Evolutionary conservation across 2,329 filamentous ascomycete species (phyloP).

Genomic region (Biscogniauxia mediterranea): DNA sequence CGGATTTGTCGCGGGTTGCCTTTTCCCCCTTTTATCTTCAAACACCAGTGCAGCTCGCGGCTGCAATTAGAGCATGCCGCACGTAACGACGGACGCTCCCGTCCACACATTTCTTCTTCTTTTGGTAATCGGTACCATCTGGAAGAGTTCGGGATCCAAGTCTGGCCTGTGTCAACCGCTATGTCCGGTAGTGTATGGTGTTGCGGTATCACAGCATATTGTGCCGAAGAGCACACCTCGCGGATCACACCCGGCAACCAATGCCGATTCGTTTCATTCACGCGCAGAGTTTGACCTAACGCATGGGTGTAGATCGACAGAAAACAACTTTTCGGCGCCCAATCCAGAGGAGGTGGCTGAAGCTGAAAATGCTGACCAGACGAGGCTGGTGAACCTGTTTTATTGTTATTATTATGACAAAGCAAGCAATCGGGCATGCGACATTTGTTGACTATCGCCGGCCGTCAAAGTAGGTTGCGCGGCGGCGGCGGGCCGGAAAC

Average conservation of each 20-base stretch:
- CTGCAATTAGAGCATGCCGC: slow-evolving; percentile 22
- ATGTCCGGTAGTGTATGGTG: not conserved
- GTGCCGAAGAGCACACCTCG: not conserved
- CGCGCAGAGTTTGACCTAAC: not conserved
- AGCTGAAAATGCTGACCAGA: not conserved
- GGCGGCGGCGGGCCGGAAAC: not conserved
- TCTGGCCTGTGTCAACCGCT: not conserved
- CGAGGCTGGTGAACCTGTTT: not conserved
- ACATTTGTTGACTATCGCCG: not conserved
- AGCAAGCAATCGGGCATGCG: not conserved
- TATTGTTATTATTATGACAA: too few species aligned
- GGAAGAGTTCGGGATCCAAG: not conserved
- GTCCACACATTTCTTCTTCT: slow-evolving; percentile 9
- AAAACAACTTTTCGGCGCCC: not conserved
- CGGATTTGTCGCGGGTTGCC: slow-evolving; percentile 17
- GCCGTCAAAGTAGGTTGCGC: not conserved
- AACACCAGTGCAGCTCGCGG: slow-evolving; percentile 21
- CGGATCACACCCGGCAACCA: slow-evolving; percentile 1
- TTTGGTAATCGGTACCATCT: not conserved
- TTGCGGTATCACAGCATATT: not conserved
- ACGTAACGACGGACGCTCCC: slow-evolving; percentile 21
- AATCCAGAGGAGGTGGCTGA: not conserved
- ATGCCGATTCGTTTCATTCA: not conserved
- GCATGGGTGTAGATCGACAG: not conserved
- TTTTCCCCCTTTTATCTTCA: slow-evolving; percentile 6